A percentile compares a stretch with the other conserved stretches of the same genome.
These are phyloP conservation scores for Pelargonium hybrid DNA, from an alignment of 441 rosid species.

Conservation along the genomic window DNA sequence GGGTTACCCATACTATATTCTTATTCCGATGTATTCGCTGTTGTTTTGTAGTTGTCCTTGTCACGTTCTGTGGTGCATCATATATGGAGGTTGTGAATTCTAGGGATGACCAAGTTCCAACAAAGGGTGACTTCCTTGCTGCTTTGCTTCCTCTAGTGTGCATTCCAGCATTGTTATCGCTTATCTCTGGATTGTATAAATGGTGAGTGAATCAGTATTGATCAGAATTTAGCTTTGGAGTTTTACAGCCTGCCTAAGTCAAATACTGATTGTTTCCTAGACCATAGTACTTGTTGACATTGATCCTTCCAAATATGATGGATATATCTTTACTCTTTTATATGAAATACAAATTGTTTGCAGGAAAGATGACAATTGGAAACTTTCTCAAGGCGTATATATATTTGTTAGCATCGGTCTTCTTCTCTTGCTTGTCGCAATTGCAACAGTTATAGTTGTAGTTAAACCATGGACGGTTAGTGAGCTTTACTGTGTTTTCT, in stretches of 20 bases:
- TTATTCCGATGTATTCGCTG: constrained; percentile 14
- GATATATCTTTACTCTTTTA: constrained; percentile 12
- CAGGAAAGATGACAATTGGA: constrained; percentile 99
- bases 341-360: constrained; percentile 22
- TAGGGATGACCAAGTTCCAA: constrained; percentile 82
- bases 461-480: constrained; percentile 90
- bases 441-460: constrained; percentile 77
- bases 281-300: constrained; percentile 3
- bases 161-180: constrained; percentile 85
- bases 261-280: constrained; percentile 15
- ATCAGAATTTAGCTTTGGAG: constrained; percentile 17
- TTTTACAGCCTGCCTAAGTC: constrained; percentile 14
- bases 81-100: constrained; percentile 86
- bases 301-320: constrained; percentile 11
- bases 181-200: constrained; percentile 88
- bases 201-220: constrained; percentile 47
- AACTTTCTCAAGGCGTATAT: constrained; percentile 82
- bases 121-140: constrained; percentile 89
- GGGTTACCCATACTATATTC: neutral
- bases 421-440: constrained; percentile 92
- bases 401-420: constrained; percentile 80
- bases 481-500: constrained; percentile 20
- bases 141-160: constrained; percentile 94
- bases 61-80: constrained; percentile 85
- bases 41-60: constrained; percentile 73